Percentiles rank a stretch among this genome's conserved stretches.
These are phyloP conservation scores for Saturnispora besseyi DNA, from an alignment of 805 yeast genomes.

Conservation along the genomic window DNA sequence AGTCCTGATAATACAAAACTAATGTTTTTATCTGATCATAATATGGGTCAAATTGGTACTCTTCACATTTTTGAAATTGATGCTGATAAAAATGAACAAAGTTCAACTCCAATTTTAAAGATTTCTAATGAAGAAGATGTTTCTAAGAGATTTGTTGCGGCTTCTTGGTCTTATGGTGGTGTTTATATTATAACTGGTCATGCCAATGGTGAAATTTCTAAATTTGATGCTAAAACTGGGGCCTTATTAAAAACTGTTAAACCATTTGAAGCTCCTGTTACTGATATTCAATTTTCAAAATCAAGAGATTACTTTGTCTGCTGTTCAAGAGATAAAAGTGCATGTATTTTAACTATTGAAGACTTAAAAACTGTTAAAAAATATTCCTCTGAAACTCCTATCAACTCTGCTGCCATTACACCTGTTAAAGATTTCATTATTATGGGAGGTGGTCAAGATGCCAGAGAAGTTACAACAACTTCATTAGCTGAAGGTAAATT, in stretches of 20 bases:
- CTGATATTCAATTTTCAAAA: conserved; percentile 83
- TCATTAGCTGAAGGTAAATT: conserved; percentile 89
- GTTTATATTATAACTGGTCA: conserved; percentile 77
- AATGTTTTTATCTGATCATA: conserved; percentile 78
- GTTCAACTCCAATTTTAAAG: conserved; percentile 45
- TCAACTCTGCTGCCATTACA: conserved; percentile 92
- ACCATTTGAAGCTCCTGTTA: conserved; percentile 70
- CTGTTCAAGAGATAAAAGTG: conserved; percentile 84
- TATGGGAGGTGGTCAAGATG: conserved; percentile 99
- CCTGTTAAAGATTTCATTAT: conserved; percentile 87
- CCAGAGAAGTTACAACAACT: conserved; percentile 97
- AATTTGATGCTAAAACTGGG: conserved; percentile 71
- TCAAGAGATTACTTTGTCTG: conserved; percentile 88
- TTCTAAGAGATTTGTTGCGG: conserved; percentile 54
- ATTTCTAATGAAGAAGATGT: conserved; percentile 48
- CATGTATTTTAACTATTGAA: conserved; percentile 71
- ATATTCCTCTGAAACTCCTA: conserved; percentile 81
- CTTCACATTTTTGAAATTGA: conserved; percentile 59
- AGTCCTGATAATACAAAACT: conserved; percentile 61
- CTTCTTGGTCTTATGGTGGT: conserved; percentile 78
- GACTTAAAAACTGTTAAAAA: conserved; percentile 62
- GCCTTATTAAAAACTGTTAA: conserved; percentile 48
- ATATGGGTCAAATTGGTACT: conserved; percentile 81
- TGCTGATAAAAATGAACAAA: conserved; percentile 36
- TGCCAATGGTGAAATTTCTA: conserved; percentile 76